Evolutionary conservation across 2,329 filamentous ascomycete species (phyloP).

Genomic region (Dactylellina drechsleri): DNA sequence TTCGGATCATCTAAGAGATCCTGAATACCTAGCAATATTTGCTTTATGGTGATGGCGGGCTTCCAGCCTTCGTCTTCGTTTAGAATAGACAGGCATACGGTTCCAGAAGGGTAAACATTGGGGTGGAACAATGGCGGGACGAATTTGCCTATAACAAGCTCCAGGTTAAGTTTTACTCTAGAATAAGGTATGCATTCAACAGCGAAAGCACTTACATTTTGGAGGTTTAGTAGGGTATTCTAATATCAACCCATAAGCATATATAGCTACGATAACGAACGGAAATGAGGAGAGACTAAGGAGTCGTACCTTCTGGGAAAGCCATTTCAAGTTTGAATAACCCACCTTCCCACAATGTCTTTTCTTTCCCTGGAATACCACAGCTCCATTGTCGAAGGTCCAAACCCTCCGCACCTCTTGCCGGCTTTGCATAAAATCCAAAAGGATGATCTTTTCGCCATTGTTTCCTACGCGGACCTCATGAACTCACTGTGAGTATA

Average conservation of each 20-base stretch:
- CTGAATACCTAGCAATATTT: constrained; percentile 95
- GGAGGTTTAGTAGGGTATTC: constrained; percentile 99
- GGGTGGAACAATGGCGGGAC: constrained; percentile 95
- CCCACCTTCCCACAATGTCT: constrained; percentile 98
- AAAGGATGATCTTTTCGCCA: constrained; percentile 98
- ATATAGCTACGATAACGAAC: constrained; percentile 13
- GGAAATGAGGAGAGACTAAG: not conserved
- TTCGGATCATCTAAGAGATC: constrained; percentile 96
- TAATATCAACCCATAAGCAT: constrained; percentile 61
- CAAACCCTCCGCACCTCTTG: constrained; percentile 79
- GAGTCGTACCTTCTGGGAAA: constrained; percentile 84
- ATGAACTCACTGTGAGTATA: not conserved
- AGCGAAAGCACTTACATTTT: constrained; percentile 76
- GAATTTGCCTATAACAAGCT: constrained; percentile 79
- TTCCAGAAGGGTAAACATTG: constrained; percentile 97
- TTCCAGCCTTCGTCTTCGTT: constrained; percentile 99
- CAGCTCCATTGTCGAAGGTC: constrained; percentile 98
- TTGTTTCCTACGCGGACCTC: constrained; percentile 76
- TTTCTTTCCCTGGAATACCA: constrained; percentile 92
- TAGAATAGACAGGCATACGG: constrained; percentile 93
- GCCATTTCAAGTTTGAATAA: constrained; percentile 92
- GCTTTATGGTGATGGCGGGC: constrained; percentile 97
- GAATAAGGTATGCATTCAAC: no score
- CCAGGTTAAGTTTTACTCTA: no score
- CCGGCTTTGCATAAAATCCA: constrained; percentile 92